Base-by-base conservation (phyloP, 2,329 filamentous ascomycete species). In the Graphilbum fragrans region DNA sequence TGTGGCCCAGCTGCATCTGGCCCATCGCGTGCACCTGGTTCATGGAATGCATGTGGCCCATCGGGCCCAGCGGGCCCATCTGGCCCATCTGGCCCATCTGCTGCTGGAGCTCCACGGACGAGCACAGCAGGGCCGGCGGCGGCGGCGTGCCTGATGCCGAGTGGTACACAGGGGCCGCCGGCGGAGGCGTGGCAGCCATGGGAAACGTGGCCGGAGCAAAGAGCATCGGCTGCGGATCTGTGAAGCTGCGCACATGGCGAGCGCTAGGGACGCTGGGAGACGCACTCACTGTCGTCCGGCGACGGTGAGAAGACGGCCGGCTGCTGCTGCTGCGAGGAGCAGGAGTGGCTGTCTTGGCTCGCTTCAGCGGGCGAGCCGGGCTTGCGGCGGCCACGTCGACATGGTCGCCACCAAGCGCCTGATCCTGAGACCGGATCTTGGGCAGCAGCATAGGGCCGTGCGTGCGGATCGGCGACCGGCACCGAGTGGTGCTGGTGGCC, bases 351-450 rank as follows among this genome's bases (percentile, higher is more conserved):
- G n/a, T n/a, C n/a, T n/a, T n/a, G 60, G 72, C 54, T 53, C 78
- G 72, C 60, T 82, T 77, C 36, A 70, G 65, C 17, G 60, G 55
- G 23, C 58, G 56, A 9, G 31, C 16, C n/a, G 10, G 10, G 6
- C 7, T 18, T 6, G 5, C 7, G 32, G n/a, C 32, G 14, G 38
- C 27, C 3, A n/a, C 17, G 37, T 14, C n/a, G 16, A 3, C n/a
- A 23, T 17, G 16, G 23, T 19, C 8, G 36, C 50, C 33, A 49
- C 80, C 76, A 47, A 86, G 74, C 47, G 80, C 71, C 61, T 90
- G 82, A 62, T 94, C 86, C 62, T 92, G 86, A 33, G 76, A 76
- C 46, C 86, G 76, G 64, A 93, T 88, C 70, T 87, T 92, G 55
- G 86, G 86, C 25, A 94, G 70, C 45, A 94, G 67, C 38, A 86